These are phyloP conservation scores for Penicillium sclerotiorum DNA, from an alignment of 2,329 filamentous ascomycete species.

Conservation along the genomic window DNA sequence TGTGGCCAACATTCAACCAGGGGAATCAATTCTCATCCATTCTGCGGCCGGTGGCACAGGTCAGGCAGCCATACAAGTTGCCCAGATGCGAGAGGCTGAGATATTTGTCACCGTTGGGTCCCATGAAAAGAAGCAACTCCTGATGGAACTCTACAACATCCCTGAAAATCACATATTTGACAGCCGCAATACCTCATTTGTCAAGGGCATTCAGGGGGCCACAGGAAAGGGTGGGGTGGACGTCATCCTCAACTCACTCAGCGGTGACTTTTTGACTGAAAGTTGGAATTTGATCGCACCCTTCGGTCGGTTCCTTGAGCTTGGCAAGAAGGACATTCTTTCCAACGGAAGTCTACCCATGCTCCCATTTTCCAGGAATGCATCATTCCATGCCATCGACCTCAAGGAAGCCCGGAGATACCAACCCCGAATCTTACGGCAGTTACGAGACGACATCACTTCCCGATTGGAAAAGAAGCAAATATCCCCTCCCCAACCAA, in stretches of 20 bases:
- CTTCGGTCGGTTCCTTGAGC: too few species aligned
- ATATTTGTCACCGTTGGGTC: constrained; percentile 10
- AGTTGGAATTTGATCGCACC: too few species aligned
- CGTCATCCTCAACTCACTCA: not conserved
- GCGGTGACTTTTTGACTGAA: too few species aligned
- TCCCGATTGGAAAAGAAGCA: too few species aligned
- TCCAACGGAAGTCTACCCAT: too few species aligned
- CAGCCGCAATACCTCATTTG: not conserved
- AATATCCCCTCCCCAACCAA: too few species aligned
- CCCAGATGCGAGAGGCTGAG: constrained; percentile 36
- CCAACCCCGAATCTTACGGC: too few species aligned
- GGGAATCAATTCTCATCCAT: not conserved
- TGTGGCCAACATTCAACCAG: not conserved
- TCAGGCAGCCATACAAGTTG: constrained; percentile 31
- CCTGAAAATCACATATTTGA: not conserved
- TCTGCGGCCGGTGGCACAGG: not conserved
- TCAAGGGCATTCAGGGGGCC: not conserved
- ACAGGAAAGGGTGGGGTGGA: not conserved
- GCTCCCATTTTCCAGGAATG: too few species aligned
- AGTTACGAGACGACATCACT: too few species aligned
- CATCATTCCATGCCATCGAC: too few species aligned
- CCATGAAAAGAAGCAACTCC: not conserved
- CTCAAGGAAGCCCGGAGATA: too few species aligned
- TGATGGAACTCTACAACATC: not conserved
- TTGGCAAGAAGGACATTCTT: too few species aligned